These are phyloP conservation scores for Crithidia brevicula DNA, from an alignment of 208 protist genomes.

Conservation along the genomic window DNA sequence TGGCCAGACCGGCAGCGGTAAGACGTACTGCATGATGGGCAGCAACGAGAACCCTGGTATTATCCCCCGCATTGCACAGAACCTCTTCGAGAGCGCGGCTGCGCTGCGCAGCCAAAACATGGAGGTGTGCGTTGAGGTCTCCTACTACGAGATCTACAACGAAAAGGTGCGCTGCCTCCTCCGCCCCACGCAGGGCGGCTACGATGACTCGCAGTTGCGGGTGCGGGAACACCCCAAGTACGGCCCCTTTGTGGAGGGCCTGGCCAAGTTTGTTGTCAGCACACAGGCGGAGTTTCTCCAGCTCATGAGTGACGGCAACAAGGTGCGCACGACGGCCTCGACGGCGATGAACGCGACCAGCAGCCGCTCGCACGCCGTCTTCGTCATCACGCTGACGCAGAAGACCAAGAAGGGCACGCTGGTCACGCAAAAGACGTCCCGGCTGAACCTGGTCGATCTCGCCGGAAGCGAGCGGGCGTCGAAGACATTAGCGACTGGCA, in stretches of 20 bases:
- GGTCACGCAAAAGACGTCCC: constrained; percentile 56
- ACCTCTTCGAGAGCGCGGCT: constrained; percentile 50
- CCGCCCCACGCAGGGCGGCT: constrained; percentile 47
- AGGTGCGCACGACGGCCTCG: constrained; percentile 81
- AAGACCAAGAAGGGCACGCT: constrained; percentile 45
- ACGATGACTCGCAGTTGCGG: constrained; percentile 71
- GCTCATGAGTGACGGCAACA: constrained; percentile 88
- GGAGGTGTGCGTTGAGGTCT: constrained; percentile 83
- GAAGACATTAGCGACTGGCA: constrained; percentile 79
- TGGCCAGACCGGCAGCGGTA: constrained; percentile 89
- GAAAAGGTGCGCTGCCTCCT: constrained; percentile 88
- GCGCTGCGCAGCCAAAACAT: constrained; percentile 41
- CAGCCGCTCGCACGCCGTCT: constrained; percentile 91
- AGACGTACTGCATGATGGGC: constrained; percentile 89
- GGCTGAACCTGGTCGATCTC: constrained; percentile 85
- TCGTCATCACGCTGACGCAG: constrained; percentile 86
- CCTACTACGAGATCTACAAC: constrained; percentile 93
- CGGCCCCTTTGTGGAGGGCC: constrained; percentile 81
- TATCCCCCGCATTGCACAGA: constrained; percentile 70
- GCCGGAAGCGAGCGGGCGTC: constrained; percentile 88
- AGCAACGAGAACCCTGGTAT: constrained; percentile 43
- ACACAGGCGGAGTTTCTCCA: constrained; percentile 66
- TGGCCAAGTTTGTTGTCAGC: constrained; percentile 74
- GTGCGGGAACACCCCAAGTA: constrained; percentile 83
- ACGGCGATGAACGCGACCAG: constrained; percentile 93